Percentiles rank a stretch among this genome's conserved stretches.
Conservation (phyloP, 805 yeast species). For the Myxozyma vanderwaltii region DNA sequence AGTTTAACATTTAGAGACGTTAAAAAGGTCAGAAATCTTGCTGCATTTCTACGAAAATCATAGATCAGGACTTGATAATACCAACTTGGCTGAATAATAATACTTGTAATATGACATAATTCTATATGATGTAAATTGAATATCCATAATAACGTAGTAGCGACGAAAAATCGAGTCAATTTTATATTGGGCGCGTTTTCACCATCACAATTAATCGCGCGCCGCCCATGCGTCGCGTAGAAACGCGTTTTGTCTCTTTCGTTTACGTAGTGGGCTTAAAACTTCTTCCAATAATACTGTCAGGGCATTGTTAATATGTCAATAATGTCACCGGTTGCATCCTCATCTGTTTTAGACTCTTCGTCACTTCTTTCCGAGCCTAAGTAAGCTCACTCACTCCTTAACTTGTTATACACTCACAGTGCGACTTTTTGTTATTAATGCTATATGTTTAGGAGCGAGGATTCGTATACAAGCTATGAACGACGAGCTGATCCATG, state of each 20-base stretch:
- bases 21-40: conserved; percentile 19
- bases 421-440: too few relatives aligned
- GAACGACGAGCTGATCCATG: neutral
- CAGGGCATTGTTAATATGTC: neutral
- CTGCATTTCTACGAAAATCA: conserved; percentile 6
- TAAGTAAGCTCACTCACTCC: conserved; percentile 1
- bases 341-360: conserved; percentile 13
- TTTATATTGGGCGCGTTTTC: conserved; percentile 8
- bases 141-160: too few relatives aligned
- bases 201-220: neutral
- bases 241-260: neutral
- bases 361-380: conserved; percentile 16
- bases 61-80: too few relatives aligned
- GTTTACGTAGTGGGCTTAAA: neutral
- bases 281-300: neutral
- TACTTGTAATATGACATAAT: neutral
- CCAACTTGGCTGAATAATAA: too few relatives aligned
- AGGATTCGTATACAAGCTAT: conserved; percentile 1
- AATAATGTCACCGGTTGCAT: conserved; percentile 24
- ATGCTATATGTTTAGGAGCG: too few relatives aligned
- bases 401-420: neutral
- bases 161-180: too few relatives aligned
- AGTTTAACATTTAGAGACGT: conserved; percentile 33
- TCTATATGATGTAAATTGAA: neutral
- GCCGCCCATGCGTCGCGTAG: neutral